Base-by-base conservation (phyloP, 495 filamentous ascomycete genomes). In the Neurospora hispaniola region DNA sequence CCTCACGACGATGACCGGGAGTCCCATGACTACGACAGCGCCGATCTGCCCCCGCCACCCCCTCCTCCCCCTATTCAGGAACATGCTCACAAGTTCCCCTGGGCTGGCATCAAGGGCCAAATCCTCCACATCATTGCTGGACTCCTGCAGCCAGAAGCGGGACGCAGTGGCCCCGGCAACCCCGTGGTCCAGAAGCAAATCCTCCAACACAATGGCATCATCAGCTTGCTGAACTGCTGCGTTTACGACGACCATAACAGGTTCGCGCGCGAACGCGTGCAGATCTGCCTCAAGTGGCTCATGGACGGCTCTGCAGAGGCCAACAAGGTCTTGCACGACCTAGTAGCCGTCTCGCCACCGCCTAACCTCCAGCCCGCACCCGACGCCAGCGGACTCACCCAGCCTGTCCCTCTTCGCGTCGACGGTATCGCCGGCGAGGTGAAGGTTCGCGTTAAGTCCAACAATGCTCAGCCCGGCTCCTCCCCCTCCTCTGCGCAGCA, bases 81-180 rank as follows among this genome's bases (percentile, higher is more conserved):
- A 72, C 90, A 93, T 62, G 93, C 94, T 0, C 90, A 92, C 43
- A 92, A 96, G 75, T 98, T 96, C 78, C 92, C 96, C 71, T 98
- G 94, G 94, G 86, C 91, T 43, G 96, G 94, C 72, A 89, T 98
- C 75, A 98, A 98, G 83, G 94, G 93, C 74, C 90, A 96, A 69
- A 91, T 96, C 35, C 89, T 98, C 5, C 90, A 94, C 70, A 94
- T 97, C 31, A 88, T 97, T 11, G 92, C 91, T 4, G 93, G 91
- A 4, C 87, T 98, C 8, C 88, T 97, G 42, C 86, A 87, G 73
- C 87, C 87, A 0, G 82, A 82, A 0, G 82, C 82, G 1, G 85
- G 84, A 23, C 82, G 82, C 27, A 83, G 79, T 73, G 81, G 81
- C n/a, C 84, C 73, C 86, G 93, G 93, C 85, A 96, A 88, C 74